A percentile compares a stretch with the other conserved stretches of the same genome.
phyloP scores from a whole-genome alignment of 2,329 filamentous ascomycete species.

The Epichloe festucae region DNA sequence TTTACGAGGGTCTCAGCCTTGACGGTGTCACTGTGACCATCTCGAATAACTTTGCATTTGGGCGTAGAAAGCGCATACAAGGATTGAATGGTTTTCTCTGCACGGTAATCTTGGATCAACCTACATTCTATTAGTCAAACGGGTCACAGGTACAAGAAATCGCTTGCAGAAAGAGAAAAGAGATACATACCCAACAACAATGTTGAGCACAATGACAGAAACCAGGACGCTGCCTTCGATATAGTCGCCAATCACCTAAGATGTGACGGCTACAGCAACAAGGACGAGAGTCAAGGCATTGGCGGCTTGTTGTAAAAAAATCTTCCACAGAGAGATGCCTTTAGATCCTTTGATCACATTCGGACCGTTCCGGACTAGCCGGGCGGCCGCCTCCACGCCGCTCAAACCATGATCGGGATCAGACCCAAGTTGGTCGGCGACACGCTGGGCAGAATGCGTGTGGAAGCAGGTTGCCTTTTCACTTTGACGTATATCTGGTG shows the following conservation, averaged over 20 bases:
- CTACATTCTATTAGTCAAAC: constrained; percentile 16
- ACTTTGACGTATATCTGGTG: constrained; percentile 16
- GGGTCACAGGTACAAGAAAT: background rate
- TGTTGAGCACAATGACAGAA: constrained; percentile 54
- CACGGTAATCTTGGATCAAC: constrained; percentile 47
- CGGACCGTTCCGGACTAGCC: constrained; percentile 51
- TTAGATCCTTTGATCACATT: constrained; percentile 61
- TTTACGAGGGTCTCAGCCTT: constrained; percentile 47
- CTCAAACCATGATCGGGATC: constrained; percentile 47
- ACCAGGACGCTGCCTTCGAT: constrained; percentile 51
- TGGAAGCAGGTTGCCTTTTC: constrained; percentile 23
- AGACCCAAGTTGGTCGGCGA: constrained; percentile 27
- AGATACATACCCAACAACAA: constrained; percentile 44
- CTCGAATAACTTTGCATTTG: constrained; percentile 45
- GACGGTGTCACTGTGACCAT: constrained; percentile 35
- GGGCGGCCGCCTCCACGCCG: constrained; percentile 47
- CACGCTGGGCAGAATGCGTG: constrained; percentile 21
- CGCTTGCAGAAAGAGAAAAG: background rate
- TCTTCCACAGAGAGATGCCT: constrained; percentile 60
- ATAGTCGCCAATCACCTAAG: constrained; percentile 52
- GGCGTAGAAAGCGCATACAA: constrained; percentile 45
- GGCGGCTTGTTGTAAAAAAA: constrained; percentile 64
- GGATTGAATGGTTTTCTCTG: constrained; percentile 49
- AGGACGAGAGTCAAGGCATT: constrained; percentile 67
- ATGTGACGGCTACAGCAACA: constrained; percentile 59